These are phyloP conservation scores for Colletotrichum graminicola DNA, from an alignment of 2,329 filamentous ascomycete genomes.

Conservation along the genomic window DNA sequence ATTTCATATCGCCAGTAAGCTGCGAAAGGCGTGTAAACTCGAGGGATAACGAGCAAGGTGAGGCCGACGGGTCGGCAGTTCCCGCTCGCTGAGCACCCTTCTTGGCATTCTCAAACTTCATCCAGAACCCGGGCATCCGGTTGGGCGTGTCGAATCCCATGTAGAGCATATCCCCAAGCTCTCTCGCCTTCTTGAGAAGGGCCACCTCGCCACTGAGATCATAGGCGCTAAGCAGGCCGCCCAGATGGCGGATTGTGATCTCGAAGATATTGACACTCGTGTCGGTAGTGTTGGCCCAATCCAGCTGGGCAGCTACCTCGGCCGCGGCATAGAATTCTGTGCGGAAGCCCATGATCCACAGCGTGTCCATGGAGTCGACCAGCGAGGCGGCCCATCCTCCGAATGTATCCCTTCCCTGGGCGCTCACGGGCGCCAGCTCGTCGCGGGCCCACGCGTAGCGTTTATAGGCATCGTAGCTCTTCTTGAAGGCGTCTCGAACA, in stretches of 20 bases:
- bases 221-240: constrained; percentile 77
- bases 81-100: constrained; percentile 31
- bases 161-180: constrained; percentile 74
- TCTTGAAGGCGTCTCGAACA: constrained; percentile 51
- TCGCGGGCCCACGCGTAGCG: constrained; percentile 60
- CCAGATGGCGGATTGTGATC: constrained; percentile 78
- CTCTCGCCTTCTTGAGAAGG: constrained; percentile 71
- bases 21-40: constrained; percentile 82
- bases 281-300: constrained; percentile 62
- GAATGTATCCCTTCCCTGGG: constrained; percentile 55
- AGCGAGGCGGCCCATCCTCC: constrained; percentile 62
- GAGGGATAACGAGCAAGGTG: constrained; percentile 74
- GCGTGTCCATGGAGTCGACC: constrained; percentile 62
- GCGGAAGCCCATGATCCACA: constrained; percentile 67
- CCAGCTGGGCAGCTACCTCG: constrained; percentile 57
- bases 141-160: constrained; percentile 77
- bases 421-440: constrained; percentile 59
- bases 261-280: constrained; percentile 73
- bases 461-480: constrained; percentile 58
- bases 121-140: constrained; percentile 63
- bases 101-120: constrained; percentile 37
- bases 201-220: constrained; percentile 70
- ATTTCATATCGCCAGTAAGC: constrained; percentile 77
- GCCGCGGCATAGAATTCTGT: constrained; percentile 64
- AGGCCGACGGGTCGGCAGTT: constrained; percentile 56